These are phyloP conservation scores for Pyrenophora graminea DNA, from an alignment of 2,329 filamentous ascomycete genomes.

Conservation along the genomic window DNA sequence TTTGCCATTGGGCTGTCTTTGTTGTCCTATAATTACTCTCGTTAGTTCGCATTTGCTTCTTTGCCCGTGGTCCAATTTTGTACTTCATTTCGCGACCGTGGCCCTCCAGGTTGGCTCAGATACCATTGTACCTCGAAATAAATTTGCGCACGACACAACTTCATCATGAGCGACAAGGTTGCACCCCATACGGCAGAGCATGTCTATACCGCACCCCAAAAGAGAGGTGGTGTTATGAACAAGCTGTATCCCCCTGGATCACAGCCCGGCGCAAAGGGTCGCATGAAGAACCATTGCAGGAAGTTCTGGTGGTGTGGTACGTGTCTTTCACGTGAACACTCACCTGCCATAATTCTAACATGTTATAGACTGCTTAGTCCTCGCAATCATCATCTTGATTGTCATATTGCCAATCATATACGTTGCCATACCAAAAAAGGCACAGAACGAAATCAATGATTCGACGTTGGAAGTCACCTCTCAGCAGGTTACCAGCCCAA, in stretches of 20 bases:
- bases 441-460: constrained; percentile 58
- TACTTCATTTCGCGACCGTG: neutral
- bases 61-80: neutral
- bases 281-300: constrained; percentile 44
- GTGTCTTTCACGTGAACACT: constrained; percentile 6
- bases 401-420: constrained; percentile 63
- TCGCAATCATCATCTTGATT: constrained; percentile 57
- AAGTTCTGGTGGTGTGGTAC: constrained; percentile 48
- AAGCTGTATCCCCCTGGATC: constrained; percentile 42
- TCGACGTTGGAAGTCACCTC: constrained; percentile 56
- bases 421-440: constrained; percentile 63
- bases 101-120: neutral
- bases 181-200: constrained; percentile 18
- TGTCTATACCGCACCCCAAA: constrained; percentile 24
- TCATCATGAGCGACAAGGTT: constrained; percentile 34
- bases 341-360: constrained; percentile 3
- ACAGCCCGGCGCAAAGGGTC: constrained; percentile 35
- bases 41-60: neutral
- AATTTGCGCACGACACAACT: constrained; percentile 4
- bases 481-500: constrained; percentile 58
- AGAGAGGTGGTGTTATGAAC: constrained; percentile 38
- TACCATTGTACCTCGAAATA: neutral
- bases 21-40: constrained; percentile 6
- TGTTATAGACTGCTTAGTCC: constrained; percentile 51
- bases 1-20: constrained; percentile 11